A percentile compares a stretch with the other conserved stretches of the same genome.
Evolutionary conservation across 192 early-diverging fungal species (phyloP).

Genomic region (Coemansia sp.): DNA sequence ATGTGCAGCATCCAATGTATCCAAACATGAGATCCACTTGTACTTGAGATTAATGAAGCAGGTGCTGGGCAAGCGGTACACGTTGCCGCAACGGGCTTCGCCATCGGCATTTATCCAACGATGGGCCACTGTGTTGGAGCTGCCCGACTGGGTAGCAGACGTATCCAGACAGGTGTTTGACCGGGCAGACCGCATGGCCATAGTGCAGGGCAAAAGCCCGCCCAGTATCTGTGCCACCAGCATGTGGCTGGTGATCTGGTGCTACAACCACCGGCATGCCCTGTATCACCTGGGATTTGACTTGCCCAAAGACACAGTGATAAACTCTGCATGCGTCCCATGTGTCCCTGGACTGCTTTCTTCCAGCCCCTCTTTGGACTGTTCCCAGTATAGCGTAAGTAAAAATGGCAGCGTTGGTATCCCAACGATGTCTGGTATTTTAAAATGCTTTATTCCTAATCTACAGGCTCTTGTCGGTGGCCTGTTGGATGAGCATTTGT

Average conservation of each 20-base stretch:
- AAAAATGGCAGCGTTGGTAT: conserved; percentile 57
- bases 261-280: conserved; percentile 55
- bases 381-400: conserved; percentile 59
- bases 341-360: conserved; percentile 13
- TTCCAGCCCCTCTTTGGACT: conserved; percentile 34
- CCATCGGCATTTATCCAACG: conserved; percentile 46
- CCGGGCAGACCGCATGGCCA: conserved; percentile 57
- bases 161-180: conserved; percentile 57
- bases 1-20: conserved; percentile 59
- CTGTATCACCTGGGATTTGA: conserved; percentile 11
- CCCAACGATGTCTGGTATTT: conserved; percentile 61
- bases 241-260: conserved; percentile 60
- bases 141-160: conserved; percentile 53
- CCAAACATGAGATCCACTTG: conserved; percentile 61
- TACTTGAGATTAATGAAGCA: conserved; percentile 64
- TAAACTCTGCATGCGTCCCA: conserved; percentile 32
- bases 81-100: conserved; percentile 50
- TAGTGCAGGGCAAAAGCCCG: conserved; percentile 65
- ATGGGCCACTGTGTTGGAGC: conserved; percentile 59
- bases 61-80: conserved; percentile 52
- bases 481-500: conserved; percentile 22
- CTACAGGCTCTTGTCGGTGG: conserved; percentile 19
- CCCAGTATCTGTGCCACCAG: conserved; percentile 62
- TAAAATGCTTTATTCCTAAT: conserved; percentile 52
- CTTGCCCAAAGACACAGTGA: conserved; percentile 14